These are phyloP conservation scores for Bryoglossum gracile DNA, from an alignment of 495 filamentous ascomycete genomes.

Conservation along the genomic window DNA sequence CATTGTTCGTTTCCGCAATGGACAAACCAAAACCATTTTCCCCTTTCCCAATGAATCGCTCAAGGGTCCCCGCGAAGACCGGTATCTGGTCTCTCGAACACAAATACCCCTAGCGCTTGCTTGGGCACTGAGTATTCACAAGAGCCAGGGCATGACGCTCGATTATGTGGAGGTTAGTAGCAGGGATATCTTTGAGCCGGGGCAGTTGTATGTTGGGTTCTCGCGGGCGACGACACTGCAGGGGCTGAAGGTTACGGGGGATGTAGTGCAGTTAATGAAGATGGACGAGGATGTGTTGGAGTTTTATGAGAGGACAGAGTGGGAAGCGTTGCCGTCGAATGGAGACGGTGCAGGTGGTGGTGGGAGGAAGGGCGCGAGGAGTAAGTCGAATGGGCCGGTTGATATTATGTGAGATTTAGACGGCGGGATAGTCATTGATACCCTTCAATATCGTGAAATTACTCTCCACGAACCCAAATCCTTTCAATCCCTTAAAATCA, in stretches of 20 bases:
- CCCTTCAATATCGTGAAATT: no score
- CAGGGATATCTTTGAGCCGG: slow-evolving; percentile 30
- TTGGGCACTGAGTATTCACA: slow-evolving; percentile 42
- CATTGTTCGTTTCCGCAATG: slow-evolving; percentile 30
- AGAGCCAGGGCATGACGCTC: slow-evolving; percentile 39
- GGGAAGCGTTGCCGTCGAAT: slow-evolving; percentile 14
- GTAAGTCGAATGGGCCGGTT: no score
- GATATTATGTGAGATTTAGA: no score
- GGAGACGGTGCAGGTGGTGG: no score
- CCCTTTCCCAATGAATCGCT: slow-evolving; percentile 10
- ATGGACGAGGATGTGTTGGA: slow-evolving; percentile 18
- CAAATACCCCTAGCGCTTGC: slow-evolving; percentile 39
- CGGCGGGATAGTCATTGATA: no score
- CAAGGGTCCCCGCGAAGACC: not conserved
- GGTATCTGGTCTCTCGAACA: slow-evolving; percentile 26
- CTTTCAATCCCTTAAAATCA: no score
- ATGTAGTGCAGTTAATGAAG: slow-evolving; percentile 1
- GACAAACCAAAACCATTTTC: slow-evolving; percentile 12
- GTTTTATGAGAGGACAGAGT: slow-evolving; percentile 18
- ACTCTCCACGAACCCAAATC: no score
- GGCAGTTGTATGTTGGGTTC: slow-evolving; percentile 39
- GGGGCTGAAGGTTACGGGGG: slow-evolving; percentile 31
- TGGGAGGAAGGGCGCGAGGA: no score
- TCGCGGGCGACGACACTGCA: slow-evolving; percentile 30
- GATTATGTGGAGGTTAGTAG: slow-evolving; percentile 34